Conservation (phyloP, 257 asterid genomes). For the Scutellaria baicalensis region DNA sequence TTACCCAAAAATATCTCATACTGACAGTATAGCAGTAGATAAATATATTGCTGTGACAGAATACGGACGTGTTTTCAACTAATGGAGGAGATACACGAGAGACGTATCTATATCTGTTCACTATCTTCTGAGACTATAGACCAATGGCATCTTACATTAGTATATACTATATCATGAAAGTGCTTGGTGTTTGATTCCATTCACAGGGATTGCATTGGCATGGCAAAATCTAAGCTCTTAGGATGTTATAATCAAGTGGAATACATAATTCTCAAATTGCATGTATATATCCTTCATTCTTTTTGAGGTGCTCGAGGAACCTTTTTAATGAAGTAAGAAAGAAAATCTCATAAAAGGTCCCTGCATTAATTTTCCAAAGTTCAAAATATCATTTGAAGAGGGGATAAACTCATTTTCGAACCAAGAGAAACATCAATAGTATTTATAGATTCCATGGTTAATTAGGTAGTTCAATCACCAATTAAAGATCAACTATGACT, state of each 20-base stretch:
- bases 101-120: neutral
- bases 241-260: neutral
- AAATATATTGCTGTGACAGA: neutral
- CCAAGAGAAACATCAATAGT: neutral
- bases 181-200: neutral
- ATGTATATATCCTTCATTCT: too few relatives aligned
- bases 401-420: neutral
- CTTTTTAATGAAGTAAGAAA: neutral
- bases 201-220: neutral
- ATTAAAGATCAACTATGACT: neutral
- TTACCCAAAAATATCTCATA: neutral
- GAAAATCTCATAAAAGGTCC: neutral
- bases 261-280: neutral
- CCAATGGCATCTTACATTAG: neutral
- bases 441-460: neutral
- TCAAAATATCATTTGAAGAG: neutral
- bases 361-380: neutral
- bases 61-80: neutral
- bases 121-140: neutral
- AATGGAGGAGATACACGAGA: neutral
- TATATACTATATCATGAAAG: neutral
- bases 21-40: neutral
- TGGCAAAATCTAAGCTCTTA: neutral
- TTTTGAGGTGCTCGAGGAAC: too few relatives aligned
- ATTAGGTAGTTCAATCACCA: neutral